Conservation (phyloP, 2,329 filamentous ascomycete genomes). For the Botryotinia convoluta region DNA sequence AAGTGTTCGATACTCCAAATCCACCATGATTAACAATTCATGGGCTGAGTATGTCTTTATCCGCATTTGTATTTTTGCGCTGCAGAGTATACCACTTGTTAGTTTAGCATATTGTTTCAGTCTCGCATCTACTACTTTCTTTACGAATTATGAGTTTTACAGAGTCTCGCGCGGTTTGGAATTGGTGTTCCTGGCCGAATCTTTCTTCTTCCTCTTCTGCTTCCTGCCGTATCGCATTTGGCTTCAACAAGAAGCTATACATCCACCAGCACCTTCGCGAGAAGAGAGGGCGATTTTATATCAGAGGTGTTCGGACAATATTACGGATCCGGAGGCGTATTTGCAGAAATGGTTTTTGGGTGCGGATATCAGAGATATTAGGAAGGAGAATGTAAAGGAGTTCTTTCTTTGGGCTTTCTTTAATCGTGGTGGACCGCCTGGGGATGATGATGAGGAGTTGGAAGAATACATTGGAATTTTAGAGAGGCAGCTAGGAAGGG, state of each 20-base stretch:
- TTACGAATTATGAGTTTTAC: constrained; percentile 34
- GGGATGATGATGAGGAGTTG: constrained; percentile 51
- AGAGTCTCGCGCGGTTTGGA: constrained; percentile 38
- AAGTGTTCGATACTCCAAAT: neutral
- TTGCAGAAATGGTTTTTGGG: constrained; percentile 58
- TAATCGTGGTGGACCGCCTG: constrained; percentile 45
- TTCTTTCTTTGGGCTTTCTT: constrained; percentile 62
- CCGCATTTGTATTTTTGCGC: constrained; percentile 45
- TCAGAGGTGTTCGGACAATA: constrained; percentile 48
- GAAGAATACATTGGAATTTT: constrained; percentile 52
- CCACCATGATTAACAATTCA: constrained; percentile 39
- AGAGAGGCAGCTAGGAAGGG: constrained; percentile 50
- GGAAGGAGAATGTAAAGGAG: constrained; percentile 57
- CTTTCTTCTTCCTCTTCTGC: constrained; percentile 52
- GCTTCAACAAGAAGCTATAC: constrained; percentile 51
- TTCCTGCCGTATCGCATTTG: constrained; percentile 51
- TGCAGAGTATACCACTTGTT: constrained; percentile 50
- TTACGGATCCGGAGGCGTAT: constrained; percentile 52
- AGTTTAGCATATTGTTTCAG: constrained; percentile 47
- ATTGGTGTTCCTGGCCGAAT: constrained; percentile 49
- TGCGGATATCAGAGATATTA: constrained; percentile 51
- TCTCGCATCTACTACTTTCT: constrained; percentile 36
- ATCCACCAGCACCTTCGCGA: constrained; percentile 46
- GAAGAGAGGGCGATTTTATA: constrained; percentile 51
- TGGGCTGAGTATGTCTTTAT: constrained; percentile 42